A percentile compares a stretch with the other conserved stretches of the same genome.
Evolutionary conservation across 2,329 filamentous ascomycete species (phyloP).

Genomic region (Cadophora sp.): DNA sequence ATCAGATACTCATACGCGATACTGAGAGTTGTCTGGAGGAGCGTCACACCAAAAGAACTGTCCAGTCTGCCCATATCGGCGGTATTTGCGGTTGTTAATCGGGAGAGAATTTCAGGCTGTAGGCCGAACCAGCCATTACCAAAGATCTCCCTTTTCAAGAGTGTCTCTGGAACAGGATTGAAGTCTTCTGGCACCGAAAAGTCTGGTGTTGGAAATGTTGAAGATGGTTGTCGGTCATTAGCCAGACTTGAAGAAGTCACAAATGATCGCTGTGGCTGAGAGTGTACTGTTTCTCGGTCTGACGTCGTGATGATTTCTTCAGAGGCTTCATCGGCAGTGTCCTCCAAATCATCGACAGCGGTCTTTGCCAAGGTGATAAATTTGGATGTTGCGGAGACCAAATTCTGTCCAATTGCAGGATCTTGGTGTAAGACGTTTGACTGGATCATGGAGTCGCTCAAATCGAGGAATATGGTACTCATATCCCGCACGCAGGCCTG

Average conservation of each 20-base stretch:
- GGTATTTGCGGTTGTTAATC: not conserved
- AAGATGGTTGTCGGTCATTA: too few relatives aligned
- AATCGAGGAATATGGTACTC: constrained; percentile 26
- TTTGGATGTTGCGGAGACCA: constrained; percentile 18
- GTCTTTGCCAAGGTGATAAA: constrained; percentile 18
- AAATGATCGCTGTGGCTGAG: not conserved
- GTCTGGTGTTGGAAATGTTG: not conserved
- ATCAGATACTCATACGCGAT: constrained; percentile 22
- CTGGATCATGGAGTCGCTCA: constrained; percentile 24
- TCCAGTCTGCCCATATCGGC: not conserved
- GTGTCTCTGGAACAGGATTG: not conserved
- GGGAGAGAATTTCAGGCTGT: not conserved
- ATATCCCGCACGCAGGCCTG: constrained; percentile 25
- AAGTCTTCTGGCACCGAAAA: not conserved
- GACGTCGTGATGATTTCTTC: not conserved
- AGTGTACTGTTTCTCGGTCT: not conserved
- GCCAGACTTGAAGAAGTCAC: not conserved
- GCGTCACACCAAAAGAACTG: constrained; percentile 7
- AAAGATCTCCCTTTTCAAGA: constrained; percentile 16
- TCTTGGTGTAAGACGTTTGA: constrained; percentile 12
- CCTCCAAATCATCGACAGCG: constrained; percentile 7
- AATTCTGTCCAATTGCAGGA: constrained; percentile 1
- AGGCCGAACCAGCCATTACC: constrained; percentile 26
- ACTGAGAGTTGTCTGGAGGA: constrained; percentile 19
- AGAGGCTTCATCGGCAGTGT: not conserved